A percentile compares a stretch with the other conserved stretches of the same genome.
These are phyloP conservation scores for Tanacetum coccineum DNA, from an alignment of 129 eudicot species.

Conservation along the genomic window DNA sequence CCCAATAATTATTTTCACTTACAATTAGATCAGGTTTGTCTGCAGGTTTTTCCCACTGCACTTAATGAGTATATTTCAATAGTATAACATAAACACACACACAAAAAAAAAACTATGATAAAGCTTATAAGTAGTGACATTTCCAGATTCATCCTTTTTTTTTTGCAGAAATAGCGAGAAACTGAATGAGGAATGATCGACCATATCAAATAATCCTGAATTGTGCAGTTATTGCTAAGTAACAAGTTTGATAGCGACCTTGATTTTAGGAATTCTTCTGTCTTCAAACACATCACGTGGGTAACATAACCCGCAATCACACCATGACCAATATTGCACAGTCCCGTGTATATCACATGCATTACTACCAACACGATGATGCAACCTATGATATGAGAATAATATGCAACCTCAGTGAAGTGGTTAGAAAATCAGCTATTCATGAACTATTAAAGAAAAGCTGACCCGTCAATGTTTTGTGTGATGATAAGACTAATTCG, in stretches of 20 bases:
- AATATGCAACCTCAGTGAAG: slow-evolving; percentile 10
- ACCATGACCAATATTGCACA: slow-evolving; percentile 69
- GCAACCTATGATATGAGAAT: slow-evolving; percentile 55
- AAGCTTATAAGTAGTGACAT: neutral
- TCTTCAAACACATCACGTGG: slow-evolving; percentile 75
- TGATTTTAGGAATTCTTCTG: slow-evolving; percentile 60
- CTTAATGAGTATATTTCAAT: slow-evolving; percentile 1
- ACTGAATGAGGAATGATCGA: neutral
- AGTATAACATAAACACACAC: slow-evolving; percentile 1
- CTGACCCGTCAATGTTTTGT: slow-evolving; percentile 89
- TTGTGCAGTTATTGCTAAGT: neutral
- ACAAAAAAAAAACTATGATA: slow-evolving; percentile 5
- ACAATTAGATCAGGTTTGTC: slow-evolving; percentile 61
- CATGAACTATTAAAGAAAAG: neutral
- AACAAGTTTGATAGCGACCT: slow-evolving; percentile 37
- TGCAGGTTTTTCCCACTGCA: slow-evolving; percentile 84
- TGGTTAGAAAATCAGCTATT: neutral
- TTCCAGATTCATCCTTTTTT: neutral
- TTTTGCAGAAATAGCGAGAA: neutral
- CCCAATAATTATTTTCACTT: slow-evolving; percentile 77
- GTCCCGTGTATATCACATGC: slow-evolving; percentile 96
- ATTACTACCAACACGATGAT: slow-evolving; percentile 92
- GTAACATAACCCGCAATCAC: slow-evolving; percentile 66
- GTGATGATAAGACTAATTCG: slow-evolving; percentile 74
- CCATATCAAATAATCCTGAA: neutral